Evolutionary conservation across 2,329 filamentous ascomycete genomes (phyloP), one percentile per base, ranked within the genome.

Genomic region (Macrophomina pseudophaseolina): DNA sequence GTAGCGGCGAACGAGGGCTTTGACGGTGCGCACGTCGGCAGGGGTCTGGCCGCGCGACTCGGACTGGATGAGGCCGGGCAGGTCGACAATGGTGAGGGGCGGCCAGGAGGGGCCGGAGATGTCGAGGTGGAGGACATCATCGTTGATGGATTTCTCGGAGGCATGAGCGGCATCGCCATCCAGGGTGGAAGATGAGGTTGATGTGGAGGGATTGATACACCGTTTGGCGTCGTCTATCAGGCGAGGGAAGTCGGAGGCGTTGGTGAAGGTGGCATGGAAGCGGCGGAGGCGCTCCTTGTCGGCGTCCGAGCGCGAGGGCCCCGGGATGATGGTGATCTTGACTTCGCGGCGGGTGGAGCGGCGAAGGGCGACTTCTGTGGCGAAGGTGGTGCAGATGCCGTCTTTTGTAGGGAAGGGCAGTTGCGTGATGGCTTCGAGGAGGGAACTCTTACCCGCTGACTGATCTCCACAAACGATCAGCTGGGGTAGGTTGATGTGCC

Each of bases 391-490:
- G 71, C 87, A 89, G 0, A 87, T 66, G 30, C 78, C 83, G 14
- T 83, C 83, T 5, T 87, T 85, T 11, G 83, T 77, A 0, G 86
- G 85, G 54, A 90, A 90, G 0, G 82, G 82, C 1, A 91, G 84
- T 9, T 84, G 82, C 0, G 87, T 86, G 54, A 91, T 86, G 0
- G 88, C 88, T 69, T 90, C 86, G 0, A 90, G 81, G 0, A 90
- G 86, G 0, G 86, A 89, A n/a, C 84, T 87, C 72, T 90, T 90
- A 2, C 87, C 88, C 0, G 84, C 83, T 0, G 84, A 87, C 66
- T 88, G 86, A 64, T 88, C 84, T 4, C 88, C 87, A 33, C 85
- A 85, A 4, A 89, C 86, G 4, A 89, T 82, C 44, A 88, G 80
- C 69, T 86, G 83, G 1, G 86, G 85, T 0, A 86, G 75, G 44